Evolutionary conservation across 345 rosid species (phyloP).

Genomic region (Hibiscus trionum): DNA sequence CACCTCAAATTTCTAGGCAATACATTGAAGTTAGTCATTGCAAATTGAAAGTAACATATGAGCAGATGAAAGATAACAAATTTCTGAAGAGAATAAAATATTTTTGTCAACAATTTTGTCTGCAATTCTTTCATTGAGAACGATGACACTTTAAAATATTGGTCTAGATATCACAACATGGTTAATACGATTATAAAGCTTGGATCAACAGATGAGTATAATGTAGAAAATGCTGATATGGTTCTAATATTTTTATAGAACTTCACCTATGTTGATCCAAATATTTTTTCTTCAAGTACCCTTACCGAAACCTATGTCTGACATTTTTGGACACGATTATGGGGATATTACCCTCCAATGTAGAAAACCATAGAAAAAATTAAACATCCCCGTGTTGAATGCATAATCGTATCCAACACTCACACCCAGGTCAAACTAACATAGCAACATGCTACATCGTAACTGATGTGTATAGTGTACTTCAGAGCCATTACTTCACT

Average conservation of each 20-base stretch:
- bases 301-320: background rate
- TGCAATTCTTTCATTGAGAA: no score
- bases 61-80: no score
- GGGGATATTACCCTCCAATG: background rate
- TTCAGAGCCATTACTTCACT: background rate
- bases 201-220: no score
- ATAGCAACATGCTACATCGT: background rate
- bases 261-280: background rate
- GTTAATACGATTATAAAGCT: no score
- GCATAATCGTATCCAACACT: background rate
- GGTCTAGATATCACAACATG: no score
- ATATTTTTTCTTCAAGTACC: background rate
- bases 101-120: no score
- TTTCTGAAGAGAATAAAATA: no score
- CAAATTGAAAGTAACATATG: no score
- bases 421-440: background rate
- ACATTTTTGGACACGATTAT: background rate
- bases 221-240: background rate
- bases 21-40: no score
- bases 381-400: background rate
- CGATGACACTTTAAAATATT: no score
- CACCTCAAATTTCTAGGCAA: no score
- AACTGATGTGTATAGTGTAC: background rate
- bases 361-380: background rate
- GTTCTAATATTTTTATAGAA: background rate